phyloP scores from a whole-genome alignment of 345 rosid species.

The Eucalyptus regnans region DNA sequence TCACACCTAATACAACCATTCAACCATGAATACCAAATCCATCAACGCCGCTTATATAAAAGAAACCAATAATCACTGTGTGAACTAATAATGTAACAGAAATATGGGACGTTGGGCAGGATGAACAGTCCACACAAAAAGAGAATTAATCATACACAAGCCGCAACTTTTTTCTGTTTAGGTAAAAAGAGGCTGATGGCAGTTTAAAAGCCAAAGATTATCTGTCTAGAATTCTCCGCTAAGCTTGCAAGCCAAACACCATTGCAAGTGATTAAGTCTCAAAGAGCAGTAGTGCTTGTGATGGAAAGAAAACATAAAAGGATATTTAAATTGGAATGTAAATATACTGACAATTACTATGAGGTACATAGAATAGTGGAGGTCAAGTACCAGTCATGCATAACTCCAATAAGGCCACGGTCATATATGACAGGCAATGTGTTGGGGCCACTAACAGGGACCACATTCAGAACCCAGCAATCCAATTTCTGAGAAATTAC shows the following conservation, averaged over 20 bases:
- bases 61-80: not conserved
- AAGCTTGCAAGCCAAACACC: not conserved
- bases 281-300: not conserved
- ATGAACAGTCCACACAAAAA: not conserved
- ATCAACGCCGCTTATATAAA: not conserved
- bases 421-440: conserved; percentile 94
- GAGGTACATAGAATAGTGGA: not conserved
- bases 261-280: not conserved
- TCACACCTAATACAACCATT: conserved; percentile 63
- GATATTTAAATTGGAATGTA: not conserved
- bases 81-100: not conserved
- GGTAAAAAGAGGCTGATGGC: not conserved
- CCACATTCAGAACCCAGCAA: conserved; percentile 88
- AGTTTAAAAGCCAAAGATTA: not conserved
- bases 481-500: conserved; percentile 54
- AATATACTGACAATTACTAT: not conserved
- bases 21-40: not conserved
- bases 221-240: not conserved
- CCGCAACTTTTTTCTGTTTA: not conserved
- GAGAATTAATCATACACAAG: not conserved
- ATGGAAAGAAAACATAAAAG: not conserved
- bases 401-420: conserved; percentile 88
- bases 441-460: conserved; percentile 85
- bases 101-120: not conserved
- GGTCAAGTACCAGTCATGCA: conserved; percentile 86